phyloP scores from a whole-genome alignment of 352 stramenopile species.

The Aphanomyces invadans region DNA sequence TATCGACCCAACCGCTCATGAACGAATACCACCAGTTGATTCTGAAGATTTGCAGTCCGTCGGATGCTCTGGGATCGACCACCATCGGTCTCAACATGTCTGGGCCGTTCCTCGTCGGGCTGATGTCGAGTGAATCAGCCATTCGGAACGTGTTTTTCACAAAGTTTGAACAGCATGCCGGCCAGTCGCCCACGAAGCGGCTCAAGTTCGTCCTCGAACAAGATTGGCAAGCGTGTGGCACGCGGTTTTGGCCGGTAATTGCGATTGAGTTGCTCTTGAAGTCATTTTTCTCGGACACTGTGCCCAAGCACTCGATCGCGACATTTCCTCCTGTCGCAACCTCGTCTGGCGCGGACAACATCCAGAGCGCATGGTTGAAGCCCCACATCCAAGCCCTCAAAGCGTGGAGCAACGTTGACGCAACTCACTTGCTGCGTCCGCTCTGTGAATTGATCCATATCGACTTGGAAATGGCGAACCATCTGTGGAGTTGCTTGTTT shows the following conservation, averaged over 20 bases:
- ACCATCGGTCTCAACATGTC: constrained; percentile 61
- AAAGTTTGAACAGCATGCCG: constrained; percentile 38
- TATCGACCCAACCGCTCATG: constrained; percentile 68
- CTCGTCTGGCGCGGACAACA: too few species aligned
- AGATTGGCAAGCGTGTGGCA: constrained; percentile 82
- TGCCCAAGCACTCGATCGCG: not conserved
- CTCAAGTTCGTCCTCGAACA: constrained; percentile 68
- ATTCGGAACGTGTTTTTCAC: constrained; percentile 66
- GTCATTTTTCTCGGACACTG: not conserved
- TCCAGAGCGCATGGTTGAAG: not conserved
- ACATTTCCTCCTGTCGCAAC: not conserved
- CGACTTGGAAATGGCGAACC: constrained; percentile 75
- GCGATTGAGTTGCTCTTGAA: constrained; percentile 62
- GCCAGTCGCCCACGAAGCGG: constrained; percentile 37
- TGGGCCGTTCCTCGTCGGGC: constrained; percentile 67
- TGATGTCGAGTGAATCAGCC: constrained; percentile 59
- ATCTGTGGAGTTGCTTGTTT: constrained; percentile 78
- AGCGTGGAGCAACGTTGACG: constrained; percentile 30
- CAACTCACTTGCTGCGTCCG: constrained; percentile 39
- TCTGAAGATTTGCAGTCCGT: constrained; percentile 60
- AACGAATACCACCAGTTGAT: constrained; percentile 75
- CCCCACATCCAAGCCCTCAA: not conserved
- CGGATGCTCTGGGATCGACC: constrained; percentile 43
- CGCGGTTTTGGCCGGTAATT: constrained; percentile 76
- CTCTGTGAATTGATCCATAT: constrained; percentile 69